Evolutionary conservation across 164 flowering plant genomes (phyloP).

Genomic region (Magnolia kwangsiensis): DNA sequence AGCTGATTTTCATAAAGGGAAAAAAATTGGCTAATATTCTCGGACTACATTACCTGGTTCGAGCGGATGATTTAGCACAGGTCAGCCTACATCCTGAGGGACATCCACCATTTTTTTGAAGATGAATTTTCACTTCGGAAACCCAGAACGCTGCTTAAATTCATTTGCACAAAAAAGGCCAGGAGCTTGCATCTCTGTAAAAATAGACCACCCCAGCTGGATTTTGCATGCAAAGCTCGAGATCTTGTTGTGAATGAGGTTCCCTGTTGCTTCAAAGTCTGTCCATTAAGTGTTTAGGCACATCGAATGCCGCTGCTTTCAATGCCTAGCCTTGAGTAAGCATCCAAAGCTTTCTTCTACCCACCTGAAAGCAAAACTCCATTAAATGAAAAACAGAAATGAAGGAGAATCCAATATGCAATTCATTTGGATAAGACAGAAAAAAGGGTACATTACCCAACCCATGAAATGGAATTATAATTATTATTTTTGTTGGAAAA

Average conservation of each 20-base stretch:
- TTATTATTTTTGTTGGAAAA: too few species aligned
- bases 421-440: background rate
- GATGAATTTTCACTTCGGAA: background rate
- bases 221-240: slow-evolving; percentile 10
- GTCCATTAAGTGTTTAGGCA: background rate
- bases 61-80: slow-evolving; percentile 13
- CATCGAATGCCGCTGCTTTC: slow-evolving; percentile 4
- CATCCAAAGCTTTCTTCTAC: slow-evolving; percentile 12
- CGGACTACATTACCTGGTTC: slow-evolving; percentile 17
- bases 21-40: slow-evolving; percentile 18
- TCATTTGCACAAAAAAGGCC: slow-evolving; percentile 8
- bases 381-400: background rate
- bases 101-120: slow-evolving; percentile 2
- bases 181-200: background rate
- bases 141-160: background rate
- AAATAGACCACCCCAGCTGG: background rate
- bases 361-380: background rate
- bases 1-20: slow-evolving; percentile 3
- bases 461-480: too few species aligned
- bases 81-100: slow-evolving; percentile 14
- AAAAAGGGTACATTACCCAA: too few species aligned
- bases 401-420: background rate
- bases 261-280: background rate
- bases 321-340: slow-evolving; percentile 15
- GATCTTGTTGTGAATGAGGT: background rate